These are phyloP conservation scores for Talaromyces ruber DNA, from an alignment of 495 filamentous ascomycete genomes.

Conservation along the genomic window DNA sequence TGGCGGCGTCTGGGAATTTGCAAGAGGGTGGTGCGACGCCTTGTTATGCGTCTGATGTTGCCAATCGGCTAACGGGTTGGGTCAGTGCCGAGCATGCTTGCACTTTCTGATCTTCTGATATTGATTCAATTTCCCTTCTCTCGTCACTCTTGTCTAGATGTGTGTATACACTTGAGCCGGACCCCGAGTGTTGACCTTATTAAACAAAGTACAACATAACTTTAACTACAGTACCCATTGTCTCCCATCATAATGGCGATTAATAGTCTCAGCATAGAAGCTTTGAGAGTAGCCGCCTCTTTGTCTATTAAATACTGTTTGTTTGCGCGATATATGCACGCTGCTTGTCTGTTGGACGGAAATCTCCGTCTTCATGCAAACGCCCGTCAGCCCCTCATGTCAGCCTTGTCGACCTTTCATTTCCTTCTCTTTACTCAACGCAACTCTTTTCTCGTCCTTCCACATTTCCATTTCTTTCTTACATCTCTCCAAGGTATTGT, in stretches of 20 bases:
- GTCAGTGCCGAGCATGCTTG: constrained; percentile 7
- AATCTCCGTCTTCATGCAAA: background rate
- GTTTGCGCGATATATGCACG: background rate
- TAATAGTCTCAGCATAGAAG: background rate
- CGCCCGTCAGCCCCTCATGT: background rate
- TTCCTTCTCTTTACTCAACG: background rate
- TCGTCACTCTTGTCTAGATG: background rate
- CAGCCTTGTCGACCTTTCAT: background rate
- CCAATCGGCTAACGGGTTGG: constrained; percentile 48
- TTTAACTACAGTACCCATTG: too few relatives aligned
- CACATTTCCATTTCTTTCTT: background rate
- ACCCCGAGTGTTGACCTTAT: background rate
- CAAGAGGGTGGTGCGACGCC: constrained; percentile 39
- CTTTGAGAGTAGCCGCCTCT: background rate
- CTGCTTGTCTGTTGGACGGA: background rate
- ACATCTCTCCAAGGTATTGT: too few relatives aligned
- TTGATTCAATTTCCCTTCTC: background rate
- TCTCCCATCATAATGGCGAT: too few relatives aligned
- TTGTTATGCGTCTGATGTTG: constrained; percentile 49
- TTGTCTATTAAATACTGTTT: background rate
- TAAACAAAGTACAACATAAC: too few relatives aligned
- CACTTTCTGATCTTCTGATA: background rate
- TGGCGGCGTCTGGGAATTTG: constrained; percentile 36
- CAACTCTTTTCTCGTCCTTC: background rate
- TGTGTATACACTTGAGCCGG: background rate